These are phyloP conservation scores for Tolypocladium nubicola DNA, from an alignment of 2,329 filamentous ascomycete species.

Conservation along the genomic window DNA sequence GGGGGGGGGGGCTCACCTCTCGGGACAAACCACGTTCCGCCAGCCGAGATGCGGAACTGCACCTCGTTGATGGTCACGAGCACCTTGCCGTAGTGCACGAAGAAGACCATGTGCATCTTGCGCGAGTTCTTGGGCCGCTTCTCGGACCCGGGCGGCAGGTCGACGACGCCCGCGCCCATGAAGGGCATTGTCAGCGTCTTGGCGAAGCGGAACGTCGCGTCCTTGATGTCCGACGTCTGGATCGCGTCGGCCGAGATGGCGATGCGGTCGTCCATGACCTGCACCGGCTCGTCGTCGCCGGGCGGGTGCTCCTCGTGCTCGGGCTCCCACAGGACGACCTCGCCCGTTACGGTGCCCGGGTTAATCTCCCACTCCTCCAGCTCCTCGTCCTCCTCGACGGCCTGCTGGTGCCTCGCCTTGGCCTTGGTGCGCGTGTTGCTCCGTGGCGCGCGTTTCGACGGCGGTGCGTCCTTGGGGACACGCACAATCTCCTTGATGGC, in stretches of 20 bases:
- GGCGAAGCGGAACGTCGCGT: slow-evolving; percentile 73
- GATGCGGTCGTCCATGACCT: slow-evolving; percentile 42
- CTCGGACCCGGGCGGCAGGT: slow-evolving; percentile 70
- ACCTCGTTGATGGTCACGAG: slow-evolving; percentile 67
- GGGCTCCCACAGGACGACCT: slow-evolving; percentile 54
- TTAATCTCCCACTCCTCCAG: slow-evolving; percentile 62
- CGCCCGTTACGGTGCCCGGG: slow-evolving; percentile 52
- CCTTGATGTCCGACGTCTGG: slow-evolving; percentile 45
- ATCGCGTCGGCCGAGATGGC: slow-evolving; percentile 47
- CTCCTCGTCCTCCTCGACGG: slow-evolving; percentile 37
- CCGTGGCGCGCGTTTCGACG: slow-evolving; percentile 12
- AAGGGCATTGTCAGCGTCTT: slow-evolving; percentile 80
- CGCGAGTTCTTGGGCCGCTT: slow-evolving; percentile 88
- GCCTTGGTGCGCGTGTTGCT: slow-evolving; percentile 17
- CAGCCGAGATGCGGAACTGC: slow-evolving; percentile 72
- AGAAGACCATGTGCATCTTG: slow-evolving; percentile 96
- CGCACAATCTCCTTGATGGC: slow-evolving; percentile 71
- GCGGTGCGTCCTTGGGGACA: slow-evolving; percentile 46
- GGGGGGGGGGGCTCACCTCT: slow-evolving; percentile 55
- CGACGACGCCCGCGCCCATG: slow-evolving; percentile 82
- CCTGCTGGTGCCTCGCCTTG: slow-evolving; percentile 20
- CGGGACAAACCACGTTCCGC: slow-evolving; percentile 89
- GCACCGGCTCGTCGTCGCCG: slow-evolving; percentile 41
- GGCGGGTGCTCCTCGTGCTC: slow-evolving; percentile 44
- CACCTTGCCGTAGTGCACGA: slow-evolving; percentile 75